Evolutionary conservation across 1,284 basidiomycete genomes (phyloP), one percentile per base, ranked within the genome.

Genomic region (Sporisorium reilianum): DNA sequence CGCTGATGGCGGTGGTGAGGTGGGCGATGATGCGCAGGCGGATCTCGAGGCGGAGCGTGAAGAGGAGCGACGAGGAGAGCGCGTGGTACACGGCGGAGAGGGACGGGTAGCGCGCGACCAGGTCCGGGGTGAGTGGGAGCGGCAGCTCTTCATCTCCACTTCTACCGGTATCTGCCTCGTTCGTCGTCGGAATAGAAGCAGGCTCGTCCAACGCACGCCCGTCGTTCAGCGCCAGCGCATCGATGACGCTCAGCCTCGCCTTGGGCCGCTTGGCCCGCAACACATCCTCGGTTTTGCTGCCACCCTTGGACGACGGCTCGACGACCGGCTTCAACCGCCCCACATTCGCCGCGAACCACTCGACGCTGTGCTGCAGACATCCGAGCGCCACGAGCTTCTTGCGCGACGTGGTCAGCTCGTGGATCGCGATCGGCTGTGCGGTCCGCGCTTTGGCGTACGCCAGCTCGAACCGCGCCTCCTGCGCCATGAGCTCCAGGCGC

Each of bases 71-170:
- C 78, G 93, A 91, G 3, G 93, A 91, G 6, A 99, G 88, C 77
- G 95, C 93, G 59, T 91, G 90, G 78, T 94, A 99, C 2, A 95
- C 96, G 84, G 91, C 90, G 38, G 96, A 88, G 45, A 98, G 87
- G 0, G 94, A 91, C 81, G 95, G 91, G 86, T 71, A 83, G 14
- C 66, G 61, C 0, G 51, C 23, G 0, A 69, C 64, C 28, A 82
- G 60, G 1, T 73, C 70, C 0, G 56, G 36, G 18, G 64, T 62
- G 6, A 82, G 59, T 11, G 82, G 82, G 20, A 84, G 58, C 22
- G 68, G 44, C 4, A 82, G 52, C 8, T 58, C 48, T n/a, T 56
- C 46, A 11, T 48, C 46, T 4, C 36, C 36, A 8, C 26, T 18
- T 2, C 46, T 45, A 0, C n/a, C 45, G 3, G 16, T 28, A 8